Conservation (phyloP, 352 stramenopile species). For the Pythium rhizo-oryzae region DNA sequence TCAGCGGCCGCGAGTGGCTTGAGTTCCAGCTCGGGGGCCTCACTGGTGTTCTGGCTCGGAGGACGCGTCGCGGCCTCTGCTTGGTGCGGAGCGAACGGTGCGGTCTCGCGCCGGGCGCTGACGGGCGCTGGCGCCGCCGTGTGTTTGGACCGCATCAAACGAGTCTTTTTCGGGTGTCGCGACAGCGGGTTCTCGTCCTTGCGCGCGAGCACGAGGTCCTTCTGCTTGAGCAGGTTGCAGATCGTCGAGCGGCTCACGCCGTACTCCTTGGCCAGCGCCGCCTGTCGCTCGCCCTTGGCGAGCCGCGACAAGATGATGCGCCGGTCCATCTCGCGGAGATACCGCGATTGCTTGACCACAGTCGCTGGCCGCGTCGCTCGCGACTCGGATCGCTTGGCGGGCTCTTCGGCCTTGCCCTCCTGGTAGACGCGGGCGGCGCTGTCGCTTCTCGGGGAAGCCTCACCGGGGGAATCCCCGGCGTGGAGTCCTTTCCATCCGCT, state of each 20-base stretch:
- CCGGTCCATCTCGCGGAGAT: slow-evolving; percentile 51
- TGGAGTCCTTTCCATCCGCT: not conserved
- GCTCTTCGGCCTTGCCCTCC: no score
- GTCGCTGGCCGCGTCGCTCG: not conserved
- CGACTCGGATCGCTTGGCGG: not conserved
- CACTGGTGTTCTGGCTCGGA: not conserved
- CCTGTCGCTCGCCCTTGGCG: slow-evolving; percentile 39
- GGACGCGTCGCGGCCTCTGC: not conserved
- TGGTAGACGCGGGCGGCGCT: no score
- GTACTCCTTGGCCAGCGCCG: slow-evolving; percentile 40
- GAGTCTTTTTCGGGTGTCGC: slow-evolving; percentile 39
- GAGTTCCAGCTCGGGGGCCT: not conserved
- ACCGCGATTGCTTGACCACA: slow-evolving; percentile 3
- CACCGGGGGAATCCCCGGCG: not conserved
- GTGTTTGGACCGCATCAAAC: not conserved
- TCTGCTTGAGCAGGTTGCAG: slow-evolving; percentile 60
- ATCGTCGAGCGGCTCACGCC: slow-evolving; percentile 55
- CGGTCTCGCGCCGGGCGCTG: not conserved
- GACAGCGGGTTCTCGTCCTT: slow-evolving; percentile 43
- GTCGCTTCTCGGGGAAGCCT: not conserved
- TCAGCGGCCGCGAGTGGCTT: not conserved
- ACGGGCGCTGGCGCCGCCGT: not conserved
- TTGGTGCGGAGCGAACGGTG: not conserved
- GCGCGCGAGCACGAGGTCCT: slow-evolving; percentile 40
- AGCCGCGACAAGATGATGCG: slow-evolving; percentile 43